Base-by-base conservation (phyloP, 108 stramenopile species). In the Nannochloropsis salina region DNA sequence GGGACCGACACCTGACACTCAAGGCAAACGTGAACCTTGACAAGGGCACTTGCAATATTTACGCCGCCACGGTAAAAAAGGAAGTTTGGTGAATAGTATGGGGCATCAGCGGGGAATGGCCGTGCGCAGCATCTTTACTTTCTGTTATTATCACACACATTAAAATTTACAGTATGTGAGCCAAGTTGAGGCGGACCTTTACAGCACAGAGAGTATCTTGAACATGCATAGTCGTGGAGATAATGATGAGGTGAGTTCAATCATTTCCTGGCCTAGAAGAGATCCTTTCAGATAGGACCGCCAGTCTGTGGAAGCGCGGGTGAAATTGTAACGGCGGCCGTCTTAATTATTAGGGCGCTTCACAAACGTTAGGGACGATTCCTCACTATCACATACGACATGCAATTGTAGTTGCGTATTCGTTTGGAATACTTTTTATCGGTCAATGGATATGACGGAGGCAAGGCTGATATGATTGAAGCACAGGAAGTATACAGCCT, bases 361-460 rank as follows among this genome's bases (percentile, higher is more conserved):
- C 31, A 31, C 31, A 31, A 31, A 31, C 31, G 31, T 31, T 31
- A 31, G 31, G 31, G 31, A 31, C 31, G 31, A 31, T 31, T 31
- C 31, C 31, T 31, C 31, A 31, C 31, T 31, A 31, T 31, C 31
- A 31, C 31, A 31, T 31, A 31, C 1, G 31, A 31, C 31, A 31
- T 74, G 2, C 8, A n/a, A 74, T 74, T 15, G n/a, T n/a, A 74
- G 61, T 74, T 74, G 61, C 61, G 61, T n/a, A 15, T 74, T 74
- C 61, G 61, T n/a, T 74, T 74, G 61, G 61, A 74, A n/a, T n/a
- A 74, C 61, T 74, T 74, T 74, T n/a, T 74, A n/a, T 74, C 61
- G 15, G 61, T 74, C 61, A 74, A 74, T 6, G 61, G 61, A 15
- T 8, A 74, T n/a, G 61, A 74, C 61, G 8, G 61, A n/a, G 61